Percentiles rank a stretch among this genome's conserved stretches.
phyloP scores from a whole-genome alignment of 148 eudicot species.

The Camellia sinensis region DNA sequence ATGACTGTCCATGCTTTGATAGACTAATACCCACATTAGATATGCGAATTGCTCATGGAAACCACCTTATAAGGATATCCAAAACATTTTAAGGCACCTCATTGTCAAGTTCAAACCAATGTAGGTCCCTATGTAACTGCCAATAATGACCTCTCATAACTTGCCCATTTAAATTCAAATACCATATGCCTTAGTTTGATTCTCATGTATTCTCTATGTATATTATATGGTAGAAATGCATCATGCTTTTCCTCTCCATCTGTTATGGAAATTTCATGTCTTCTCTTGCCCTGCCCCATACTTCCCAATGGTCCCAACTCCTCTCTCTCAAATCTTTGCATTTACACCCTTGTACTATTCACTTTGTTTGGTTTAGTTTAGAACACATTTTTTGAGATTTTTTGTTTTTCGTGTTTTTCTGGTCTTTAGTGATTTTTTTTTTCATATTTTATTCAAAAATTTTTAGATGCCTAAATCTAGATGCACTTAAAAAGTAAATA shows the following conservation, averaged over 20 bases:
- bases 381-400: too few relatives aligned
- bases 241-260: background rate
- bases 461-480: background rate
- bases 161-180: background rate
- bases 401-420: background rate
- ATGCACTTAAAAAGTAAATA: too few relatives aligned
- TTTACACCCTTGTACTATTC: too few relatives aligned
- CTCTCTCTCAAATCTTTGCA: background rate
- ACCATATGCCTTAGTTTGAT: background rate
- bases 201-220: background rate
- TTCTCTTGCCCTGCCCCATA: background rate
- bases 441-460: background rate
- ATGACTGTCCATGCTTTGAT: slow-evolving; percentile 1
- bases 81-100: slow-evolving; percentile 11
- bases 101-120: background rate
- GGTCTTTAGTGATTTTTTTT: background rate
- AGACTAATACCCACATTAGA: background rate
- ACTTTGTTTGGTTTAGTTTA: too few relatives aligned
- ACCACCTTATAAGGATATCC: slow-evolving; percentile 8
- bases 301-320: too few relatives aligned
- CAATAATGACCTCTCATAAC: background rate
- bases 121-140: background rate
- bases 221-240: background rate
- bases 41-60: background rate
- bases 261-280: background rate